Percentiles rank a stretch among this genome's conserved stretches.
Conservation (phyloP, 202 grass and related monocot genomes). For the Hordeum pubiflorum region DNA sequence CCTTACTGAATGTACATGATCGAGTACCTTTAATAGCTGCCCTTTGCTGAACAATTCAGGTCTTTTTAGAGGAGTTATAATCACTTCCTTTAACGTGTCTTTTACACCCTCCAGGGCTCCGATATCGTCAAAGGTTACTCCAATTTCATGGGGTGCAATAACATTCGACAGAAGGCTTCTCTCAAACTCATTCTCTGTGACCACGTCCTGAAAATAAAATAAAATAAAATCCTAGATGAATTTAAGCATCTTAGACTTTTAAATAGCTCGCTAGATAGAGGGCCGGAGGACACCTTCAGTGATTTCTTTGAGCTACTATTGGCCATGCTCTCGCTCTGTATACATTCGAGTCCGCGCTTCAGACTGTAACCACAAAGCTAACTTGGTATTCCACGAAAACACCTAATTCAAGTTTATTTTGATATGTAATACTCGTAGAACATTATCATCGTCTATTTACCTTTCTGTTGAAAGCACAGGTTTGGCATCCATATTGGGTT, state of each 20-base stretch:
- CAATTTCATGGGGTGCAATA: slow-evolving; percentile 65
- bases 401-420: background rate
- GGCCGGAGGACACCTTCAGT: slow-evolving; percentile 36
- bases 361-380: slow-evolving; percentile 41
- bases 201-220: slow-evolving; percentile 45
- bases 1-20: background rate
- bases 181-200: slow-evolving; percentile 70
- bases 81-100: slow-evolving; percentile 56
- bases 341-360: slow-evolving; percentile 42
- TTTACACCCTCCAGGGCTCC: slow-evolving; percentile 78
- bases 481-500: slow-evolving; percentile 38
- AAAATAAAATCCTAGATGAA: background rate
- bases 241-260: background rate
- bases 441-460: slow-evolving; percentile 21
- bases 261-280: background rate
- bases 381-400: slow-evolving; percentile 7
- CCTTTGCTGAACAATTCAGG: slow-evolving; percentile 68
- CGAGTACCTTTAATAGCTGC: slow-evolving; percentile 51
- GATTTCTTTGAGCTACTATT: slow-evolving; percentile 42
- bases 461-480: slow-evolving; percentile 41
- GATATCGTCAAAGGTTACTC: slow-evolving; percentile 73
- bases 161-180: slow-evolving; percentile 53
- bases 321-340: slow-evolving; percentile 32
- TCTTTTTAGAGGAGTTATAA: slow-evolving; percentile 76
- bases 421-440: background rate